A percentile compares a stretch with the other conserved stretches of the same genome.
phyloP scores from a whole-genome alignment of 257 asterid species.

The Lavandula angustifolia region DNA sequence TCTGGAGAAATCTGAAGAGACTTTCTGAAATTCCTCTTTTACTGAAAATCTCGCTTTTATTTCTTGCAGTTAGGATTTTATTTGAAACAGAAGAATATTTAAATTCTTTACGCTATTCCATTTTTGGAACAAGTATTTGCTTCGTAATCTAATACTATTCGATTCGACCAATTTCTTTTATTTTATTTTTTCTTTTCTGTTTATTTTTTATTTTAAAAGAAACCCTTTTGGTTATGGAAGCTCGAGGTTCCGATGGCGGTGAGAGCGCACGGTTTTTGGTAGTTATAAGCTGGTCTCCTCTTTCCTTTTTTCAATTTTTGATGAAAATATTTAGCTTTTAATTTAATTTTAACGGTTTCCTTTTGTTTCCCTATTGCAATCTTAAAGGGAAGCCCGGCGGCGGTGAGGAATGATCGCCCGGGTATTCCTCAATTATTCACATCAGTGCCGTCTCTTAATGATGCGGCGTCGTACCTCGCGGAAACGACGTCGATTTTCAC shows the following conservation, averaged over 20 bases:
- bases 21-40: constrained; percentile 14
- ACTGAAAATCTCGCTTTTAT: constrained; percentile 10
- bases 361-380: constrained; percentile 2
- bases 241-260: constrained; percentile 32
- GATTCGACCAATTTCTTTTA: neutral
- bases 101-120: neutral
- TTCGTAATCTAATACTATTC: constrained; percentile 18
- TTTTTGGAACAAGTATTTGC: constrained; percentile 16
- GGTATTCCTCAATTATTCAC: constrained; percentile 75
- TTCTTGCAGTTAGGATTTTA: constrained; percentile 19
- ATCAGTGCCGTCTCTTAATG: constrained; percentile 70
- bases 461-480: constrained; percentile 83
- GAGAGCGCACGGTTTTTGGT: constrained; percentile 47
- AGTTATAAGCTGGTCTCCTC: neutral
- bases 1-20: constrained; percentile 12
- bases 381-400: constrained; percentile 46
- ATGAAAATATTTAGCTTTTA: neutral
- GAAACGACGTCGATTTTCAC: constrained; percentile 81
- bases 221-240: constrained; percentile 37
- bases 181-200: neutral
- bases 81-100: neutral
- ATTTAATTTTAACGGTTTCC: neutral
- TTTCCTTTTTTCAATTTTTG: neutral
- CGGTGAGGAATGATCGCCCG: constrained; percentile 51
- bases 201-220: neutral